Conservation (phyloP, 805 yeast species). For the Sungouiozyma ichnusensis region DNA sequence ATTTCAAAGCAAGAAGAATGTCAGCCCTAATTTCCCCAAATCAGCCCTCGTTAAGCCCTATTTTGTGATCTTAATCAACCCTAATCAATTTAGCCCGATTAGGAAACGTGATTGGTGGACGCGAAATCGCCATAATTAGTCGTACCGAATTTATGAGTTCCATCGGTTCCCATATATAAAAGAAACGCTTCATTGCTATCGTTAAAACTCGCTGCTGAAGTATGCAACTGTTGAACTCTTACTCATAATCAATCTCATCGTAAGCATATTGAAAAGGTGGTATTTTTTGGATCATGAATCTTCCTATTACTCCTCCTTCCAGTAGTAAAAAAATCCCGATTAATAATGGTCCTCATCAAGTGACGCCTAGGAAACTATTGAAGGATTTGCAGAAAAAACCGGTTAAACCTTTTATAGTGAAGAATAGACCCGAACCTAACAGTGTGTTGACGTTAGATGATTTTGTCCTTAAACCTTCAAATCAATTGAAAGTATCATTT, state of each 20-base stretch:
- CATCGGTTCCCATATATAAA: no score
- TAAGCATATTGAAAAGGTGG: no score
- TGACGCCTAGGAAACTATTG: not conserved
- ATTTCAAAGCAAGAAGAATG: not conserved
- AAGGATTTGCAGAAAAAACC: not conserved
- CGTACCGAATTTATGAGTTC: slow-evolving; percentile 4
- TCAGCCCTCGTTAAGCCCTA: not conserved
- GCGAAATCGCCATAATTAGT: slow-evolving; percentile 33
- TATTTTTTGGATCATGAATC: no score
- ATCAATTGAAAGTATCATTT: slow-evolving; percentile 31
- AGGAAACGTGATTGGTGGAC: slow-evolving; percentile 32
- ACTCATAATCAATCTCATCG: no score
- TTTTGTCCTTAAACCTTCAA: slow-evolving; percentile 4
- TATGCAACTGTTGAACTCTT: no score
- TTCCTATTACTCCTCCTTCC: slow-evolving; percentile 13
- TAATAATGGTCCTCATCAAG: not conserved
- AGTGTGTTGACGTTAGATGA: slow-evolving; percentile 33
- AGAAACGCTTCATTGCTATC: no score
- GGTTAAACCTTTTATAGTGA: not conserved
- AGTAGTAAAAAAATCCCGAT: slow-evolving; percentile 9
- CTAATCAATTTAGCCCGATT: slow-evolving; percentile 14
- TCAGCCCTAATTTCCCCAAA: not conserved
- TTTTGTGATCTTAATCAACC: slow-evolving; percentile 5
- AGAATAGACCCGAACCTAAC: slow-evolving; percentile 37
- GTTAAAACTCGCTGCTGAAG: no score